Evolutionary conservation across 257 asterid genomes (phyloP), one percentile per base, ranked within the genome.

Genomic region (Ilex aquifolium): DNA sequence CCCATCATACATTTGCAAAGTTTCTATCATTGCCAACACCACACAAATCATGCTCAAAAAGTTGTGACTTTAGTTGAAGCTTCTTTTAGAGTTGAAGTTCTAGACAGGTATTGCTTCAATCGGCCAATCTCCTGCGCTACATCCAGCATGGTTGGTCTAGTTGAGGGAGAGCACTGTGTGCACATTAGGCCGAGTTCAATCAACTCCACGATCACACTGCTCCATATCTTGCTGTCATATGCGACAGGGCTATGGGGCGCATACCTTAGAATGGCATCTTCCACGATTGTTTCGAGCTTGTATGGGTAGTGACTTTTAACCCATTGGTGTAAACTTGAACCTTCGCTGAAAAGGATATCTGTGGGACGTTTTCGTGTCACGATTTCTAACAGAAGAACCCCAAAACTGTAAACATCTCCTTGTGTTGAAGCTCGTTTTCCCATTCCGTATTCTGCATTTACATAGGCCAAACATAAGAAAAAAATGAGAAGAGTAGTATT

Each of bases 391-490:
- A 91, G 8, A 27, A 91, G 74, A 27, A 88, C 89, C 4, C 95
- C 96, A 5, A 48, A 83, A 66, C 96, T 88, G 42, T 81, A 88
- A 1, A 88, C 96, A 63, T 91, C 96, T 39, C 96, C 96, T 65
- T 86, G 62, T 16, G 88, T 71, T 44, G 98, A 91, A 14, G 95
- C 95, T 44, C 74, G 73, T 65, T 63, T 88, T 56, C 96, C 98
- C 94, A 86, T 88, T 76, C 91, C 98, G 60, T 88, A 91, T 63
- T 91, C 98, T 88, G 76, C 40, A 21, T 53, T 53, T 53, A 2
- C 57, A 31, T 40, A 16, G 5, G 8, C 56, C n/a, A 11, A 59
- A 30, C 10, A 17, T 52, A 0, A 17, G 56, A 44, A 7, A 56
- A 55, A 44, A 61, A 21, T 53, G 57, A 53, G 57, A 14, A 3